These are phyloP conservation scores for Aphanomyces cochlioides DNA, from an alignment of 352 stramenopile species.

Conservation along the genomic window DNA sequence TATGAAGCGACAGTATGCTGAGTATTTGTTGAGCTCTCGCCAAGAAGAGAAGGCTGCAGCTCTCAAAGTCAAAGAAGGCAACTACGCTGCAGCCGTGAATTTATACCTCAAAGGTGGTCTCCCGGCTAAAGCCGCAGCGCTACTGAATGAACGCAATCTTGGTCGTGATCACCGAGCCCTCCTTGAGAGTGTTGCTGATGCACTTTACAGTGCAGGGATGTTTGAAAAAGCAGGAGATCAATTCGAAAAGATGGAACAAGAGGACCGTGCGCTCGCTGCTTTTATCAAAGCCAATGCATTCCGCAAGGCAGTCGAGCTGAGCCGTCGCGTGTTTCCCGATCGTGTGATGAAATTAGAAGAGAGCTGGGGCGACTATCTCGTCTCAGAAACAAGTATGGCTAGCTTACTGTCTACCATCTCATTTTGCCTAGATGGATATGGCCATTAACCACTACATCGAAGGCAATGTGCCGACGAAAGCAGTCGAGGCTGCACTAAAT, in stretches of 20 bases:
- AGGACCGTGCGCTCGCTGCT: constrained; percentile 82
- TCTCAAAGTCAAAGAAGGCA: constrained; percentile 90
- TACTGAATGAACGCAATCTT: constrained; percentile 85
- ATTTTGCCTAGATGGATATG: constrained; percentile 76
- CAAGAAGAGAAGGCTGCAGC: constrained; percentile 90
- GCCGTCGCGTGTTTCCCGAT: constrained; percentile 85
- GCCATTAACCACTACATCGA: constrained; percentile 97
- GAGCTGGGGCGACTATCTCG: constrained; percentile 91
- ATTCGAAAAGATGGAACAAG: constrained; percentile 92
- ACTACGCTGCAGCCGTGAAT: constrained; percentile 86
- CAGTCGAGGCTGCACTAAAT: constrained; percentile 89
- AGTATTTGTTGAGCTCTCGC: constrained; percentile 88
- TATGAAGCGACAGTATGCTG: constrained; percentile 91
- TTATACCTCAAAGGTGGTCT: constrained; percentile 92
- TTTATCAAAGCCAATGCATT: constrained; percentile 93
- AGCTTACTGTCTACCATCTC: neutral
- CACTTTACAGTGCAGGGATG: constrained; percentile 85
- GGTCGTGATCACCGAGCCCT: constrained; percentile 81
- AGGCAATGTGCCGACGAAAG: constrained; percentile 88
- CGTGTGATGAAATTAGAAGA: constrained; percentile 90
- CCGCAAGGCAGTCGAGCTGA: constrained; percentile 90
- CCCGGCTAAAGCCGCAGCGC: constrained; percentile 83
- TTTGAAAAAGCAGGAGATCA: constrained; percentile 92
- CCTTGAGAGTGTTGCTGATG: constrained; percentile 88
- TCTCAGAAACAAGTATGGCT: constrained; percentile 79